Base-by-base conservation (phyloP, 2,329 filamentous ascomycete genomes). In the Pseudogymnoascus sp. region DNA sequence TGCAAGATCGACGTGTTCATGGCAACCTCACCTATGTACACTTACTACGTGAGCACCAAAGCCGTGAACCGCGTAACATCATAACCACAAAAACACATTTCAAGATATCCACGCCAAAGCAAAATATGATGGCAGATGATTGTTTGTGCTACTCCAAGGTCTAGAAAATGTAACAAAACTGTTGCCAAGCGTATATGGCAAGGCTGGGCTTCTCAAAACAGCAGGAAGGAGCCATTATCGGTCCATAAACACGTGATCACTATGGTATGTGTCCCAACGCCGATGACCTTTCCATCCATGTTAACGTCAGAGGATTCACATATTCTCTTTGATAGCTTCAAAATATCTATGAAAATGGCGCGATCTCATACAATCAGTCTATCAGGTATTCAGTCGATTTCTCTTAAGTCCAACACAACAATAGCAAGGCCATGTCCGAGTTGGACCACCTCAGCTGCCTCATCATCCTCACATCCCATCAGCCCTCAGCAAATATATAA, bases 401-500 rank as follows among this genome's bases (percentile, higher is more conserved):
- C 34, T 34, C 46, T 34, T 25, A 56, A 56, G 25, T 34, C 28
- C 28, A 56, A 56, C 25, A 34, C 8, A 56, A 56, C 46, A 56
- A 56, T 56, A 56, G 46, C 11, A 56, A 56, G 46, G 46, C 28
- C 11, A 14, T 56, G 46, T 18, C 14, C n/a, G 10, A 56, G 25
- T 34, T 56, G 46, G 25, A 56, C 5, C 25, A 56, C 1, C 21
- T 18, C 46, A 56, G 46, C 28, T 56, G 46, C 14, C 25, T 56
- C n/a, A n/a, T 34, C 25, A 34, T 56, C 25, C 25, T 53, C 46
- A 18, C 46, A 18, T 56, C 28, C n/a, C 46, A 56, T 18, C 46
- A 56, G 25, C 46, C 46, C 21, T 56, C n/a, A 56, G 46, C 46
- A 56, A 56, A 56, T 56, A 34, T 56, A 31, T 56, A 34, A 56